Conservation (phyloP, 768 basidiomycete species). For the Leccinum pellstonianum region DNA sequence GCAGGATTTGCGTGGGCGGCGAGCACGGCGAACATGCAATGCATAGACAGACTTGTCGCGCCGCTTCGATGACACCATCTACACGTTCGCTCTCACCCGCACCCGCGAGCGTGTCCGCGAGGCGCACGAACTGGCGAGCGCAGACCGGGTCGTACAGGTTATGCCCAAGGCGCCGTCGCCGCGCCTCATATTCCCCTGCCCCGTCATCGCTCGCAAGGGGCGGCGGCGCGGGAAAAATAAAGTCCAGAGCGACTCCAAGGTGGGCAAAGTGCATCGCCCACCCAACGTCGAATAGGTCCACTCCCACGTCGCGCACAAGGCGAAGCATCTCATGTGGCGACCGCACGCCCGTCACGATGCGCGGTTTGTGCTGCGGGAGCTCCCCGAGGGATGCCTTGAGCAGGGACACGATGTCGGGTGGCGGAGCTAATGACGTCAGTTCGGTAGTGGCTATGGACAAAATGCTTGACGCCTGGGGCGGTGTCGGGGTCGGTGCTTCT, state of each 20-base stretch:
- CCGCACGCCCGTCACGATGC: conserved; percentile 52
- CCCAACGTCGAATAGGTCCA: conserved; percentile 73
- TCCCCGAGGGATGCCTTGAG: conserved; percentile 57
- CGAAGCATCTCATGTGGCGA: conserved; percentile 77
- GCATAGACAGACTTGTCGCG: conserved; percentile 43
- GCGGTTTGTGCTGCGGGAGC: conserved; percentile 57
- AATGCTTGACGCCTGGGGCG: conserved; percentile 11
- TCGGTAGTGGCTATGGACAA: not conserved
- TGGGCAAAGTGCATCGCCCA: conserved; percentile 72
- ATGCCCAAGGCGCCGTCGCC: conserved; percentile 49
- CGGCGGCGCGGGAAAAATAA: conserved; percentile 62
- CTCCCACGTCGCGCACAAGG: conserved; percentile 60
- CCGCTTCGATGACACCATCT: not conserved
- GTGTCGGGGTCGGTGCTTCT: conserved; percentile 11
- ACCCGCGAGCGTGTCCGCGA: conserved; percentile 42
- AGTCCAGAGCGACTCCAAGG: conserved; percentile 75
- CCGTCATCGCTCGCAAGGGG: conserved; percentile 1
- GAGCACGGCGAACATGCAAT: conserved; percentile 53
- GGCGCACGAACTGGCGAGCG: conserved; percentile 55
- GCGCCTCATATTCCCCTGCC: not conserved
- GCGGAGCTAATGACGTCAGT: not conserved
- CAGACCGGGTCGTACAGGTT: conserved; percentile 67
- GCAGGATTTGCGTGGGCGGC: conserved; percentile 38
- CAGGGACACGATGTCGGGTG: conserved; percentile 37
- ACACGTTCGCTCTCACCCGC: conserved; percentile 6